Evolutionary conservation across 202 grass and related monocot genomes (phyloP).

Genomic region (Digitaria exilis): DNA sequence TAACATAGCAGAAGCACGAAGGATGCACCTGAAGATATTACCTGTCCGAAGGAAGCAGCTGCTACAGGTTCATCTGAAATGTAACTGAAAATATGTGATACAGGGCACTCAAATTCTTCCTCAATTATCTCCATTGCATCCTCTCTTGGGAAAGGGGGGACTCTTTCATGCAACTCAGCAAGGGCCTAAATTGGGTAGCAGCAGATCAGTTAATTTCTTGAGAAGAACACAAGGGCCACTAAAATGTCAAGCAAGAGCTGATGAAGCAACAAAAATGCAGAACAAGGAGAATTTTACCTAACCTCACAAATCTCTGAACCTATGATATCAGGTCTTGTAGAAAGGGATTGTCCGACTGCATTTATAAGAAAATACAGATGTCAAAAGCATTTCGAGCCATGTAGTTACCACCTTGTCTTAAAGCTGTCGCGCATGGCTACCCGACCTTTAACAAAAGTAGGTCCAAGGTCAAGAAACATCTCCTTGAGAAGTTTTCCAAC

Average conservation of each 20-base stretch:
- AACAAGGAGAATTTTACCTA: constrained; percentile 51
- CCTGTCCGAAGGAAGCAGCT: constrained; percentile 93
- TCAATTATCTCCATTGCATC: constrained; percentile 85
- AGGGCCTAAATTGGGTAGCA: constrained; percentile 62
- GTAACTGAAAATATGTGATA: constrained; percentile 67
- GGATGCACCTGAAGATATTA: constrained; percentile 35
- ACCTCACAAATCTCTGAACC: constrained; percentile 98
- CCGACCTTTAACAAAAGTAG: constrained; percentile 95
- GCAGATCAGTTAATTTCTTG: constrained; percentile 28
- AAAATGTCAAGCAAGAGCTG: constrained; percentile 13
- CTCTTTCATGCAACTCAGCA: constrained; percentile 85
- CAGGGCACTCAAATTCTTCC: constrained; percentile 66
- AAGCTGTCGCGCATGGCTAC: constrained; percentile 16
- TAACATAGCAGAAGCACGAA: constrained; percentile 23
- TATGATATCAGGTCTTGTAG: constrained; percentile 93
- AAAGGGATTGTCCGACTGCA: constrained; percentile 95
- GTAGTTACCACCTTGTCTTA: background rate
- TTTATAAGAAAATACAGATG: constrained; percentile 35
- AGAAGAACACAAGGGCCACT: background rate
- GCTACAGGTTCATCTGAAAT: constrained; percentile 87
- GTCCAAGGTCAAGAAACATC: constrained; percentile 85
- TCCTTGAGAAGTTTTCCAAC: constrained; percentile 83
- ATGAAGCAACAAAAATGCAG: constrained; percentile 9
- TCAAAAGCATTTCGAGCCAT: constrained; percentile 9
- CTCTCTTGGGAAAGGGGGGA: constrained; percentile 75